Percentiles rank a stretch among this genome's conserved stretches.
phyloP scores from a whole-genome alignment of 2,329 filamentous ascomycete genomes.

The Tolypocladium ovalisporum region DNA sequence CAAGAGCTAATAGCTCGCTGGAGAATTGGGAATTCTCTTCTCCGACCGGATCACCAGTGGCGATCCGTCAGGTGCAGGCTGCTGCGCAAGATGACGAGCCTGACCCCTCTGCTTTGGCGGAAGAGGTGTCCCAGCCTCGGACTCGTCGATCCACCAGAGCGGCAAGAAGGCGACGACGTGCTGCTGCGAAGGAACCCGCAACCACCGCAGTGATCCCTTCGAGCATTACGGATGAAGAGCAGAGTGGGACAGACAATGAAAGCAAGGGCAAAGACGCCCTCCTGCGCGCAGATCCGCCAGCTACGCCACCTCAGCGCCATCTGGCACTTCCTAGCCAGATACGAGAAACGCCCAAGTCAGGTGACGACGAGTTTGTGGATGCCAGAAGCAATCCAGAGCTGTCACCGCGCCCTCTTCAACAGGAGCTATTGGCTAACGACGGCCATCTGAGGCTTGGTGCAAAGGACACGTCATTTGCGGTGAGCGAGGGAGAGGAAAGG shows the following conservation, averaged over 20 bases:
- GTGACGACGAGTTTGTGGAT: constrained; percentile 38
- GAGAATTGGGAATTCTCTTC: constrained; percentile 46
- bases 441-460: background rate
- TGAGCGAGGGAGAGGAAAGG: constrained; percentile 34
- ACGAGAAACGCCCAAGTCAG: constrained; percentile 29
- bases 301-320: constrained; percentile 9
- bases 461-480: constrained; percentile 24
- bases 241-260: constrained; percentile 8
- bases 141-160: constrained; percentile 8
- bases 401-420: constrained; percentile 3
- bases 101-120: constrained; percentile 4
- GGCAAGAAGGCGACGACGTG: constrained; percentile 5
- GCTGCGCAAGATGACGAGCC: constrained; percentile 6
- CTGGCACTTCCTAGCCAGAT: constrained; percentile 4
- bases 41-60: constrained; percentile 39
- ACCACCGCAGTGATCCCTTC: constrained; percentile 14
- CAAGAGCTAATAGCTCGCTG: constrained; percentile 20
- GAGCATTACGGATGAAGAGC: constrained; percentile 10
- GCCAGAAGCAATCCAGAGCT: constrained; percentile 31
- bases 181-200: background rate
- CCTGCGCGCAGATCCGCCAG: constrained; percentile 1
- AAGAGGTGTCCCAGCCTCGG: constrained; percentile 6
- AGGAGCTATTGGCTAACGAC: background rate
- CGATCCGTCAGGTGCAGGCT: constrained; percentile 14
- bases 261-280: background rate